Base-by-base conservation (phyloP, 2,329 filamentous ascomycete species). In the Phyllosticta capitalensis region DNA sequence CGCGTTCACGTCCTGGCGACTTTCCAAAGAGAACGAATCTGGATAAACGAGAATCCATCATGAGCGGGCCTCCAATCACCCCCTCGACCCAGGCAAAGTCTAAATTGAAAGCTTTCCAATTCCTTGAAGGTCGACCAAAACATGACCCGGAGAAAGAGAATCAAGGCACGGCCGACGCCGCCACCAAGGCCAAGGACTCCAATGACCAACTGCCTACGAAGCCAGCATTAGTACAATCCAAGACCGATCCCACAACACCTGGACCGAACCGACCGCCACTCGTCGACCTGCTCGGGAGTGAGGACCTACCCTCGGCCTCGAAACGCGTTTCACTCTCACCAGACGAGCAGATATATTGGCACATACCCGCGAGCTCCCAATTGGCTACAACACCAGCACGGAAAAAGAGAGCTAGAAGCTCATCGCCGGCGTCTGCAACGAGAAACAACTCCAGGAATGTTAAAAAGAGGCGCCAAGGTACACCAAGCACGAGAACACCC, bases 341-440 rank as follows among this genome's bases (percentile, higher is more conserved):
- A 0, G 80, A 84, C 63, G 83, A 86, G 63, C 80, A 83, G 65
- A 75, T 86, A 52, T 76, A 78, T 54, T 86, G 83, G 83, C 79
- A 83, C 53, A 45, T 53, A 21, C 50, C 50, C 9, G 22, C 20
- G 17, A 38, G 48, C 7, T 56, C 58, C 12, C 58, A 60, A 21
- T 2, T 30, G 10, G 66, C 72, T 7, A 70, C 71, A 45, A 74
- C 76, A 20, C 76, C 76, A 17, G 67, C 78, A 0, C 64, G 65
- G 2, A 72, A 73, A 58, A 78, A 77, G 65, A 71, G 77, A 52
- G 75, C 76, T 4, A 68, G 72, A 60, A 79, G 77, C 64, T 79
- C 77, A 0, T 79, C 78, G 50, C 76, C 77, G 1, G 60, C 72
- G 63, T 59, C 69, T 64, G 67, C 68, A 2, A 74, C 72, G 33